These are phyloP conservation scores for Austroboletus olivaceoglutinosus DNA, from an alignment of 1,284 basidiomycete genomes.

Conservation along the genomic window DNA sequence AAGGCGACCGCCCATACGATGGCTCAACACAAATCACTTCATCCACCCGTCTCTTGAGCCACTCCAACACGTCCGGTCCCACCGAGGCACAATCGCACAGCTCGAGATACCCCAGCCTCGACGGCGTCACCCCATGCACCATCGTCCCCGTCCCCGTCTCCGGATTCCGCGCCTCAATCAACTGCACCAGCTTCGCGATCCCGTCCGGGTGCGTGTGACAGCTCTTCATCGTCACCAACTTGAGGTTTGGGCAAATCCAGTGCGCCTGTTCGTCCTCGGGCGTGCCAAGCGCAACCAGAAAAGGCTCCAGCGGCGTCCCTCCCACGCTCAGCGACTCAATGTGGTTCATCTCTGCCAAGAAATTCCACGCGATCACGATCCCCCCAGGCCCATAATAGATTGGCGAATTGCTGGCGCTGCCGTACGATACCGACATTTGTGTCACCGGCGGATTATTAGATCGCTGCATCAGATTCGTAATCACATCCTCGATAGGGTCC, in stretches of 20 bases:
- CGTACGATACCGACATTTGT: constrained; percentile 59
- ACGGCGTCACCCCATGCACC: constrained; percentile 42
- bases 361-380: constrained; percentile 48
- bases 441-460: constrained; percentile 54
- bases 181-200: constrained; percentile 60
- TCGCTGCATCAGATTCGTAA: constrained; percentile 55
- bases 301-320: constrained; percentile 57
- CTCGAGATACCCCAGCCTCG: constrained; percentile 54
- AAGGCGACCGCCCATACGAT: constrained; percentile 29
- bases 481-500: constrained; percentile 65
- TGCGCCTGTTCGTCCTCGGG: constrained; percentile 56
- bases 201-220: constrained; percentile 63
- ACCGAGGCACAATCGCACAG: constrained; percentile 60
- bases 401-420: constrained; percentile 39
- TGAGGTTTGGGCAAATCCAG: constrained; percentile 64
- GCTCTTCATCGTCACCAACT: constrained; percentile 53
- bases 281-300: constrained; percentile 52
- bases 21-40: constrained; percentile 61
- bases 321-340: constrained; percentile 60
- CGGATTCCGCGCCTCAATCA: constrained; percentile 68
- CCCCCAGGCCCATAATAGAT: constrained; percentile 44
- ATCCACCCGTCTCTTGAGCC: constrained; percentile 57
- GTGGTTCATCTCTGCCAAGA: constrained; percentile 45
- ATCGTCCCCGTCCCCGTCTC: constrained; percentile 33
- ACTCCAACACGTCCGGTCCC: constrained; percentile 62